Conservation (phyloP, 768 basidiomycete species). For the Mycena crocata region DNA sequence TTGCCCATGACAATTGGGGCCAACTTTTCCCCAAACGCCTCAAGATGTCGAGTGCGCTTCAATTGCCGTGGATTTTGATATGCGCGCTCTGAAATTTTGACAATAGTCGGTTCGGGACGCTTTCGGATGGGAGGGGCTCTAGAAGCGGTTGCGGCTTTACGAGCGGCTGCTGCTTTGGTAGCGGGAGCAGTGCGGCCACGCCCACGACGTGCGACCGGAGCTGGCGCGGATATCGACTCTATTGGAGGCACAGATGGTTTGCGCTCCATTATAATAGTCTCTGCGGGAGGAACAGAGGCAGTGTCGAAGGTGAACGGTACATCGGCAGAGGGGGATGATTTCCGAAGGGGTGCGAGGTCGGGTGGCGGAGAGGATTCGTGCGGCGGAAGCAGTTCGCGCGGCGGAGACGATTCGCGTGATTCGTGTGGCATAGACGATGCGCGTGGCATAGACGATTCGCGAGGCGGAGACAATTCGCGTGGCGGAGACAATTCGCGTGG, state of each 20-base stretch:
- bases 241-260: constrained; percentile 28
- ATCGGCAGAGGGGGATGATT: constrained; percentile 8
- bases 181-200: constrained; percentile 5
- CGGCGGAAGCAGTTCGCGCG: neutral
- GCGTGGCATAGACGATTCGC: too few relatives aligned
- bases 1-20: constrained; percentile 5
- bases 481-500: neutral
- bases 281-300: constrained; percentile 15
- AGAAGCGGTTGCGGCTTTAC: neutral
- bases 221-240: constrained; percentile 28
- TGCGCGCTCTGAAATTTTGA: constrained; percentile 1
- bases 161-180: neutral
- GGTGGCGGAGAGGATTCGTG: neutral
- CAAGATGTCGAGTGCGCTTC: constrained; percentile 1
- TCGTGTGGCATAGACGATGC: neutral
- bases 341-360: neutral
- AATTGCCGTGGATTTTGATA: constrained; percentile 6
- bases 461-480: neutral
- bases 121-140: neutral
- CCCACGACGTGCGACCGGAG: constrained; percentile 9
- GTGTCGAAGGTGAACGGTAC: neutral
- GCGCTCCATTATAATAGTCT: constrained; percentile 1
- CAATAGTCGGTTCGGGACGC: neutral
- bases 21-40: constrained; percentile 22
- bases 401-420: too few relatives aligned